Evolutionary conservation across 2,329 filamentous ascomycete genomes (phyloP), one percentile per base, ranked within the genome.

Genomic region (Neofusicoccum sp.): DNA sequence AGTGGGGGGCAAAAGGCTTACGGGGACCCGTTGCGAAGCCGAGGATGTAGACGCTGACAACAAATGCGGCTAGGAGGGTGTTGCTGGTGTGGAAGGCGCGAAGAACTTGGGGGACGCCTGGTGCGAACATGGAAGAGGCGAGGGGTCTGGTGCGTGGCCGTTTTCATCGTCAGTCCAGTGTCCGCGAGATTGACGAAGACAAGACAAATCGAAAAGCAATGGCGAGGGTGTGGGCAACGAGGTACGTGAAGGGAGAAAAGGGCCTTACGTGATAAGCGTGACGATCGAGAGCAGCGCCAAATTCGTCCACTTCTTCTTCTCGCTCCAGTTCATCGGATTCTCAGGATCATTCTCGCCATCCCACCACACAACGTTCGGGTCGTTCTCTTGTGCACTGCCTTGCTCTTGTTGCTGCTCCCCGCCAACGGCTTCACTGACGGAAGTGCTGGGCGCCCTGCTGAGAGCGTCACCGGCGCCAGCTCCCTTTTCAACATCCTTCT

Each of bases 291-390:
- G 63, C 26, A 70, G 64, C 20, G 63, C 67, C 38, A 77, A 68
- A 30, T 73, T 71, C 6, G 63, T 58, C 73, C 74, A 76, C 65
- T 76, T 76, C 63, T 67, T 73, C 30, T 44, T 63, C n/a, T 53
- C 44, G 4, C 69, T 44, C 75, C 74, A 77, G 53, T 78, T 77
- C 60, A 71, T 63, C 12, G 75, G 75, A 51, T 77, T 77, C 14
- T 66, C 64, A 9, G 75, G 73, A 48, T 76, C 70, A 4, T 69
- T 69, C 2, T 62, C 54, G 11, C 44, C 11, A 3, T 62, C 54
- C 60, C 60, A 62, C 33, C 36, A 33, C 6, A 62, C 60, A 6
- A 59, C 7, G 20, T 62, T 59, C 1, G 44, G 31, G 28, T 62
- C 53, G 5, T 31, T 14, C 12, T 53, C 49, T 7, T 40, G 24